phyloP scores from a whole-genome alignment of 2,329 filamentous ascomycete species.

The Colletotrichum lindemuthianum region DNA sequence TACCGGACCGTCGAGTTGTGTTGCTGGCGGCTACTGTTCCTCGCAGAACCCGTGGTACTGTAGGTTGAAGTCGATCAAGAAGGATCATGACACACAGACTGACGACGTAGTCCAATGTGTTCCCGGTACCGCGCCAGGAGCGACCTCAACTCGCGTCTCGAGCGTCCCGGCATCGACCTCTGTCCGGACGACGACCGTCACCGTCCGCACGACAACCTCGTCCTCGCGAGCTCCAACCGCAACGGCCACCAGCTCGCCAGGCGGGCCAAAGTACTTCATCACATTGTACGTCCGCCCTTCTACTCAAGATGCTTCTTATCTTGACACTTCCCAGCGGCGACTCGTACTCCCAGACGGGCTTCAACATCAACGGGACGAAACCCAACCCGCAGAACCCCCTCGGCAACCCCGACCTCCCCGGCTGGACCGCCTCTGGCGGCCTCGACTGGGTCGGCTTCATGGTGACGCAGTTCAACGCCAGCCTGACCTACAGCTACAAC shows the following conservation, averaged over 20 bases:
- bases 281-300: slow-evolving; percentile 47
- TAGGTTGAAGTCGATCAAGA: slow-evolving; percentile 51
- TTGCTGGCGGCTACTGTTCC: slow-evolving; percentile 51
- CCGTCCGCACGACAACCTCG: slow-evolving; percentile 18
- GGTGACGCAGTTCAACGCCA: slow-evolving; percentile 52
- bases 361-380: slow-evolving; percentile 59
- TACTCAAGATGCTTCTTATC: not conserved
- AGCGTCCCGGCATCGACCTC: slow-evolving; percentile 23
- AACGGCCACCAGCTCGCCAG: slow-evolving; percentile 7
- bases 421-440: slow-evolving; percentile 58
- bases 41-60: slow-evolving; percentile 52
- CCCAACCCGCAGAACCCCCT: slow-evolving; percentile 65
- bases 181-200: slow-evolving; percentile 4
- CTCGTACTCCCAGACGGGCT: slow-evolving; percentile 69
- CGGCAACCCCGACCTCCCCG: slow-evolving; percentile 66
- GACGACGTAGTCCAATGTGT: slow-evolving; percentile 24
- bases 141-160: slow-evolving; percentile 3
- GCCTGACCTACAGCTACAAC: slow-evolving; percentile 57
- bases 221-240: not conserved
- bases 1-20: slow-evolving; percentile 50
- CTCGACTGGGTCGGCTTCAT: slow-evolving; percentile 61
- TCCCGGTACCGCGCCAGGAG: slow-evolving; percentile 20
- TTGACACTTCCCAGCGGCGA: slow-evolving; percentile 57
- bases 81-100: not conserved
- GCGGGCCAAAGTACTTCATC: slow-evolving; percentile 48